phyloP scores from a whole-genome alignment of 208 protist species.

The Wallacemonas sp. region DNA sequence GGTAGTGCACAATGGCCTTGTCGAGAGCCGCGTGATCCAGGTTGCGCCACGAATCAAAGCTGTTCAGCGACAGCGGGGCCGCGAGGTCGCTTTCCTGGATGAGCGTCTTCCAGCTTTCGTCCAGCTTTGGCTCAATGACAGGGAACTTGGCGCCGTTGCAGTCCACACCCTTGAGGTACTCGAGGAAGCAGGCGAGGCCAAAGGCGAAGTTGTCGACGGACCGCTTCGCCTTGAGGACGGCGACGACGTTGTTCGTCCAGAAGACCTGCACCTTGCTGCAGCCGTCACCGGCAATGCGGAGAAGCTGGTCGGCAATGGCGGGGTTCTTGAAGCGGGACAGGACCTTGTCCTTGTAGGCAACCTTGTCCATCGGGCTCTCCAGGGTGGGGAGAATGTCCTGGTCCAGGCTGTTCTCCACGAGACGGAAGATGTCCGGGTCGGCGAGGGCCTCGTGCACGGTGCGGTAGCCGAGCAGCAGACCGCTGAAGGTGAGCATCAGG shows the following conservation, averaged over 20 bases:
- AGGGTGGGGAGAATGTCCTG: slow-evolving; percentile 34
- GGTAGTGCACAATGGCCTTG: slow-evolving; percentile 32
- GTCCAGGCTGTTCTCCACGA: slow-evolving; percentile 27
- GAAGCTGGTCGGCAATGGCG: slow-evolving; percentile 39
- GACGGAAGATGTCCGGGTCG: slow-evolving; percentile 28
- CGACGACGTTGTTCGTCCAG: slow-evolving; percentile 37
- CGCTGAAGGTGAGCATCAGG: slow-evolving; percentile 37
- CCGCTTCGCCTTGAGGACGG: slow-evolving; percentile 3
- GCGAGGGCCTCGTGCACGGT: slow-evolving; percentile 38
- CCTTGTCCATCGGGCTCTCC: slow-evolving; percentile 40
- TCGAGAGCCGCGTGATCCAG: slow-evolving; percentile 34
- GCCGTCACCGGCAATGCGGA: slow-evolving; percentile 40
- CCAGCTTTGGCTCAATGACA: slow-evolving; percentile 37
- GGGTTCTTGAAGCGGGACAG: slow-evolving; percentile 37
- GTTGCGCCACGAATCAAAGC: slow-evolving; percentile 39
- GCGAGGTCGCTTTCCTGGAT: slow-evolving; percentile 21
- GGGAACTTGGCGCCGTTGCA: slow-evolving; percentile 28
- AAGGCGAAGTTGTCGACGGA: slow-evolving; percentile 35
- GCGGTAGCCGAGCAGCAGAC: slow-evolving; percentile 35
- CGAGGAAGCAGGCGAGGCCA: slow-evolving; percentile 29
- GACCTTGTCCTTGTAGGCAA: slow-evolving; percentile 35
- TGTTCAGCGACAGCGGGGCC: slow-evolving; percentile 31
- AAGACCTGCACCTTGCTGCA: slow-evolving; percentile 49
- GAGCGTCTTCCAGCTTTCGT: slow-evolving; percentile 25
- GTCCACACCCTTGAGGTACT: slow-evolving; percentile 38